Conservation (phyloP, 2,329 filamentous ascomycete genomes). For the Diaporthe longicolla region DNA sequence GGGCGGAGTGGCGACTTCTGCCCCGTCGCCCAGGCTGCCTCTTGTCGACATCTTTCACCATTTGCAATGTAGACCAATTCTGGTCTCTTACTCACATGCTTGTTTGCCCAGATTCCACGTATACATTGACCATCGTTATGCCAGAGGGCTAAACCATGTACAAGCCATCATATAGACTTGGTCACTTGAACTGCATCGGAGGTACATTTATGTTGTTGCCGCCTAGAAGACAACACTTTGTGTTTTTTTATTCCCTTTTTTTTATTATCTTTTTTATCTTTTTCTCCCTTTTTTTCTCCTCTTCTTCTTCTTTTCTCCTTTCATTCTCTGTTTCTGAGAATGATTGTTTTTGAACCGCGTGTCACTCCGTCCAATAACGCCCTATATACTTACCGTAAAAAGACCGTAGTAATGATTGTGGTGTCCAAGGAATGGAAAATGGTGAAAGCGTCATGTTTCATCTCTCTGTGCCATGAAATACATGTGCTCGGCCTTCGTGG, state of each 20-base stretch:
- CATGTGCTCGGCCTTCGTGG: conserved; percentile 14
- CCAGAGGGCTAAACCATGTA: too few relatives aligned
- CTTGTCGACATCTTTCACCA: background rate
- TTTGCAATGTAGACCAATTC: background rate
- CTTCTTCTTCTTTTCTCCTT: background rate
- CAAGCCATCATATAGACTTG: background rate
- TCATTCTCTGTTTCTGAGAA: background rate
- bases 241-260: conserved; percentile 35
- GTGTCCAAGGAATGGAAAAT: background rate
- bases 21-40: conserved; percentile 18
- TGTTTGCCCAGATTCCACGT: too few relatives aligned
- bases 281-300: conserved; percentile 25
- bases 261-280: conserved; percentile 24
- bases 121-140: too few relatives aligned
- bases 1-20: conserved; percentile 9
- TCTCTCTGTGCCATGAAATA: conserved; percentile 4
- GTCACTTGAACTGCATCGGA: conserved; percentile 1
- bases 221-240: conserved; percentile 30
- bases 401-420: conserved; percentile 5
- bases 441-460: conserved; percentile 7
- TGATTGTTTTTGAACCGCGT: background rate
- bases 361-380: background rate
- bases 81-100: background rate
- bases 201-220: conserved; percentile 4
- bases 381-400: background rate